Evolutionary conservation across 306 rosid species (phyloP).

Genomic region (Arachis hypogaea): DNA sequence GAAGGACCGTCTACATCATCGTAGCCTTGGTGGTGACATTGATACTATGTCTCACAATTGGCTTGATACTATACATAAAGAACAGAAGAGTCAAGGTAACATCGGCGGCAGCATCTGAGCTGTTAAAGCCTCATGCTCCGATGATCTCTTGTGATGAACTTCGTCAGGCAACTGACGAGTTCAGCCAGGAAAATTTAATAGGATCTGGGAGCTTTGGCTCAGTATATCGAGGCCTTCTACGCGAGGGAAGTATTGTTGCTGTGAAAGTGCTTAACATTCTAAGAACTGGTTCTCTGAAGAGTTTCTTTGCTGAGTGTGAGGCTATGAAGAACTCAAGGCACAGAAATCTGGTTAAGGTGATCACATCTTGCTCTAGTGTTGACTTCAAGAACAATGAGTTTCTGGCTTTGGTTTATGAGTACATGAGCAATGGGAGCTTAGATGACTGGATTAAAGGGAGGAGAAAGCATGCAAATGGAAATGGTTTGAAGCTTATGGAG

Average conservation of each 20-base stretch:
- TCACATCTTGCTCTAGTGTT: slow-evolving; percentile 78
- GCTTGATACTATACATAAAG: slow-evolving; percentile 41
- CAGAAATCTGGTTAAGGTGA: slow-evolving; percentile 65
- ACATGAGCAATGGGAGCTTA: slow-evolving; percentile 66
- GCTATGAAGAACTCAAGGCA: slow-evolving; percentile 66
- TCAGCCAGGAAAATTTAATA: slow-evolving; percentile 50
- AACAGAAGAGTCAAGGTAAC: slow-evolving; percentile 36
- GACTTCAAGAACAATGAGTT: slow-evolving; percentile 66
- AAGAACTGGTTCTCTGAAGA: slow-evolving; percentile 54
- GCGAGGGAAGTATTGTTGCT: slow-evolving; percentile 54
- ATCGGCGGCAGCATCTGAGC: slow-evolving; percentile 24
- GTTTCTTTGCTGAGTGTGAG: slow-evolving; percentile 79
- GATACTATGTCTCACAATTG: slow-evolving; percentile 43
- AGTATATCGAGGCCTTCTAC: slow-evolving; percentile 61
- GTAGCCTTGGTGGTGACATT: slow-evolving; percentile 33
- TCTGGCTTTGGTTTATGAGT: slow-evolving; percentile 73
- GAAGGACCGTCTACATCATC: slow-evolving; percentile 37
- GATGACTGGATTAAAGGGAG: slow-evolving; percentile 74
- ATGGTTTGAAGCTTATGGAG: slow-evolving; percentile 56
- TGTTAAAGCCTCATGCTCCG: slow-evolving; percentile 42
- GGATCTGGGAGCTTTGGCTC: slow-evolving; percentile 74
- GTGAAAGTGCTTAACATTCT: slow-evolving; percentile 68
- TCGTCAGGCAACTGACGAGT: slow-evolving; percentile 60
- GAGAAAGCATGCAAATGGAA: slow-evolving; percentile 50
- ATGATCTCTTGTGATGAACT: slow-evolving; percentile 65